Percentiles rank a stretch among this genome's conserved stretches.
Conservation (phyloP, 805 yeast species). For the Teunomyces barrocoloradensis region DNA sequence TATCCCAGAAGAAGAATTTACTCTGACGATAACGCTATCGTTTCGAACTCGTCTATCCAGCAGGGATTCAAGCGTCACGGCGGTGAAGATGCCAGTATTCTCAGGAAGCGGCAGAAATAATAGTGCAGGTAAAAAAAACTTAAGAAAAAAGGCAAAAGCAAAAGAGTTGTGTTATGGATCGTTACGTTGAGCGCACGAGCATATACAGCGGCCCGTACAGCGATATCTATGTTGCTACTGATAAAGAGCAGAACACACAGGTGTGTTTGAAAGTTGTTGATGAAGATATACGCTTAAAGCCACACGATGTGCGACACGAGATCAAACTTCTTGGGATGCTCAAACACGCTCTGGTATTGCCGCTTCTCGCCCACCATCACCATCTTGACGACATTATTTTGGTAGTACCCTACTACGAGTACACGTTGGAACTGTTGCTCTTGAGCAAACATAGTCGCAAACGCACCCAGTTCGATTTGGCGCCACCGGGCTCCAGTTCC, state of each 20-base stretch:
- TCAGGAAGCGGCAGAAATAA: constrained; percentile 28
- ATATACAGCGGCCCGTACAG: constrained; percentile 36
- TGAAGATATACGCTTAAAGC: constrained; percentile 31
- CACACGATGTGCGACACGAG: constrained; percentile 36
- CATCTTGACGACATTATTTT: constrained; percentile 31
- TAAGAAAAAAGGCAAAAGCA: no score
- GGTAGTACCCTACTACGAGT: constrained; percentile 31
- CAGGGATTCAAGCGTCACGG: constrained; percentile 28
- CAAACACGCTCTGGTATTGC: constrained; percentile 14
- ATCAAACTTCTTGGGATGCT: constrained; percentile 24
- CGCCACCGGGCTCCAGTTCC: constrained; percentile 11
- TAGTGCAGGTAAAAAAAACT: constrained; percentile 2
- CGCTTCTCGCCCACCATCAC: constrained; percentile 19
- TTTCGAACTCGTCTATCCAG: constrained; percentile 26
- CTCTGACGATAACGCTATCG: constrained; percentile 80
- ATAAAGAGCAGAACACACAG: constrained; percentile 1
- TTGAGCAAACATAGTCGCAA: constrained; percentile 16
- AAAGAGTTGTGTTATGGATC: not conserved
- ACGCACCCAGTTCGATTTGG: constrained; percentile 23
- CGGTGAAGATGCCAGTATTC: constrained; percentile 8
- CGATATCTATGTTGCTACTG: constrained; percentile 27
- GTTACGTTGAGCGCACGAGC: constrained; percentile 17
- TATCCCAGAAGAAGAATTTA: constrained; percentile 88
- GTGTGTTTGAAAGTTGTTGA: constrained; percentile 35
- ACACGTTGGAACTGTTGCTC: constrained; percentile 24